Conservation (phyloP, 2,329 filamentous ascomycete genomes). For the Cladosporium cucumerinum region DNA sequence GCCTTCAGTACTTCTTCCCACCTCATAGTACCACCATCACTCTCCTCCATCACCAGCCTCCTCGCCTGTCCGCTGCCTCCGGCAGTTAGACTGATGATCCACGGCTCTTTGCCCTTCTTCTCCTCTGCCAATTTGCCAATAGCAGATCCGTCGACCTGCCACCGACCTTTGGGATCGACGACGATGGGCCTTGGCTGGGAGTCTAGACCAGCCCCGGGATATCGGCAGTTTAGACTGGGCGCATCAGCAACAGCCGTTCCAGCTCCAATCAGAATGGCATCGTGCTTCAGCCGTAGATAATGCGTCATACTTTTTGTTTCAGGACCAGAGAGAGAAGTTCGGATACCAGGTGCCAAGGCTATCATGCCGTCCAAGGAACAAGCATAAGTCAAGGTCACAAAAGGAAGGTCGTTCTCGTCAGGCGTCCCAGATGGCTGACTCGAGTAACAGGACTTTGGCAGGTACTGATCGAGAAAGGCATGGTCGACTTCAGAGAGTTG, state of each 20-base stretch:
- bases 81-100: constrained; percentile 50
- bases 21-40: constrained; percentile 34
- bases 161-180: constrained; percentile 74
- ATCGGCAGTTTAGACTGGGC: constrained; percentile 79
- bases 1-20: constrained; percentile 64
- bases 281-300: constrained; percentile 75
- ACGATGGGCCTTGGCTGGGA: constrained; percentile 77
- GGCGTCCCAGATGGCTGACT: background rate
- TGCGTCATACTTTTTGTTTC: constrained; percentile 91
- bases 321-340: constrained; percentile 77
- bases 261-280: constrained; percentile 80
- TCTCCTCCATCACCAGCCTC: constrained; percentile 15
- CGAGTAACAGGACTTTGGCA: constrained; percentile 29
- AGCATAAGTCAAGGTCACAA: constrained; percentile 83
- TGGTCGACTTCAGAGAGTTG: constrained; percentile 39
- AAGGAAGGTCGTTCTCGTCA: constrained; percentile 38
- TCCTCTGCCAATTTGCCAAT: constrained; percentile 63
- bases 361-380: constrained; percentile 82
- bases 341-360: constrained; percentile 71
- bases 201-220: constrained; percentile 50
- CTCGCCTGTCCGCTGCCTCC: constrained; percentile 35
- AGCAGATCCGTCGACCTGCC: constrained; percentile 60
- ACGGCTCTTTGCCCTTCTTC: constrained; percentile 69
- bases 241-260: constrained; percentile 82
- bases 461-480: constrained; percentile 50